Conservation (phyloP, 169 alveolate species). For the Plasmodium cynomolgi region DNA sequence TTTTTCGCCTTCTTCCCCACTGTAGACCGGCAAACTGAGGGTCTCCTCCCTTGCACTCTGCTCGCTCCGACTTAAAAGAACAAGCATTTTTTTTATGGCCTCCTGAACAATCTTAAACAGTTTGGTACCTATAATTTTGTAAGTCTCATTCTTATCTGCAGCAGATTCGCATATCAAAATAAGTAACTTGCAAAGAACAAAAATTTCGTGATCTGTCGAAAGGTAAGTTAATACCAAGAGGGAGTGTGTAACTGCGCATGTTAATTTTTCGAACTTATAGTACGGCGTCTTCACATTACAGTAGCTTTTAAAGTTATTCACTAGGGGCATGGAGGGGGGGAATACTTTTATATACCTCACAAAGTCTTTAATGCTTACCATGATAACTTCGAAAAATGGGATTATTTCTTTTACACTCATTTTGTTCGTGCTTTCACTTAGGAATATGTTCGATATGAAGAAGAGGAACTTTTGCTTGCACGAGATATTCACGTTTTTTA, state of each 20-base stretch:
- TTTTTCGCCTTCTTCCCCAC: neutral
- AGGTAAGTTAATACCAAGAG: conserved; percentile 81
- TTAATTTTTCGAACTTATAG: conserved; percentile 56
- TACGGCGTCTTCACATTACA: conserved; percentile 58
- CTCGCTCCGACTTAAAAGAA: neutral
- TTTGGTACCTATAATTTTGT: conserved; percentile 79
- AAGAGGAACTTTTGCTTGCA: conserved; percentile 59
- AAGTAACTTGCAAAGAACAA: conserved; percentile 81
- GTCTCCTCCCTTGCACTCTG: neutral
- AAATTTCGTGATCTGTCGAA: conserved; percentile 80
- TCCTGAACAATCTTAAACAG: conserved; percentile 79
- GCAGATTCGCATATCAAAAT: conserved; percentile 79
- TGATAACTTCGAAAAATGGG: conserved; percentile 50
- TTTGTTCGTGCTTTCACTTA: conserved; percentile 61
- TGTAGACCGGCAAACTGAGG: too few relatives aligned
- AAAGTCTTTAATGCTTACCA: conserved; percentile 54
- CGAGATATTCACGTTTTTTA: conserved; percentile 36
- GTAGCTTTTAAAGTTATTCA: conserved; percentile 10
- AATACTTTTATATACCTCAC: conserved; percentile 11
- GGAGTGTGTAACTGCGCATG: conserved; percentile 78
- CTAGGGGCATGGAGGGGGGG: conserved; percentile 34
- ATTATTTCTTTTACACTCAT: conserved; percentile 50
- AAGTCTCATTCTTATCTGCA: conserved; percentile 78
- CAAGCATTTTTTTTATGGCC: conserved; percentile 9
- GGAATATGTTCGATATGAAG: conserved; percentile 60